Base-by-base conservation (phyloP, 176 grass and related monocot species). In the Phoenix dactylifera region DNA sequence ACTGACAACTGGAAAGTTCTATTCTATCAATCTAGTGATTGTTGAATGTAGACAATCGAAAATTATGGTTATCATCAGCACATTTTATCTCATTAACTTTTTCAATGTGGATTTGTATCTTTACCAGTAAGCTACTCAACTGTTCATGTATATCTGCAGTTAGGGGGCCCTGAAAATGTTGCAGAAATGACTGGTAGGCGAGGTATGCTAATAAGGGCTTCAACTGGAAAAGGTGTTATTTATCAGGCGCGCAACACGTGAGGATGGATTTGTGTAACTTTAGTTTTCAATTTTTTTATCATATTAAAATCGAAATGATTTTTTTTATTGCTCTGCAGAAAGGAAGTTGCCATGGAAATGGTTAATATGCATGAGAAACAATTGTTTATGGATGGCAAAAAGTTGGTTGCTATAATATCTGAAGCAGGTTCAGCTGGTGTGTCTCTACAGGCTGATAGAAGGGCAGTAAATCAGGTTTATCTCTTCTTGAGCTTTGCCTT, bases 301-400 rank as follows among this genome's bases (percentile, higher is more conserved):
- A 39, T 50, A 70, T 65, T 19, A 58, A 29, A 44, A 44, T 44
- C 10, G 3, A 44, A 44, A 44, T 6, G 9, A 35, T 44, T 69
- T 22, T 22, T 49, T 48, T 23, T 61, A 64, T 68, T 32, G 18
- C 71, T 60, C 70, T 77, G 72, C 72, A 98, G 93, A 67, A 98
- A 98, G 70, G 93, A 98, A 75, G 73, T 98, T 76, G 82, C 93
- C 26, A 98, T 98, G 93, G 93, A 98, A 80, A 89, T 98, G 87
- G 91, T 98, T 49, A 98, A 98, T 79, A 92, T 98, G 93, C 79
- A 98, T 57, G 93, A 92, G 80, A 98, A 98, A 30, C 79, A 88
- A 74, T 71, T 83, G 66, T 98, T 98, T 75, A 98, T 98, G 82
- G 84, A 88, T 57, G 87, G 82, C 4, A 88, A 89, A 59, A 98